These are phyloP conservation scores for Lavandula angustifolia DNA, from an alignment of 257 asterid species.

Conservation along the genomic window DNA sequence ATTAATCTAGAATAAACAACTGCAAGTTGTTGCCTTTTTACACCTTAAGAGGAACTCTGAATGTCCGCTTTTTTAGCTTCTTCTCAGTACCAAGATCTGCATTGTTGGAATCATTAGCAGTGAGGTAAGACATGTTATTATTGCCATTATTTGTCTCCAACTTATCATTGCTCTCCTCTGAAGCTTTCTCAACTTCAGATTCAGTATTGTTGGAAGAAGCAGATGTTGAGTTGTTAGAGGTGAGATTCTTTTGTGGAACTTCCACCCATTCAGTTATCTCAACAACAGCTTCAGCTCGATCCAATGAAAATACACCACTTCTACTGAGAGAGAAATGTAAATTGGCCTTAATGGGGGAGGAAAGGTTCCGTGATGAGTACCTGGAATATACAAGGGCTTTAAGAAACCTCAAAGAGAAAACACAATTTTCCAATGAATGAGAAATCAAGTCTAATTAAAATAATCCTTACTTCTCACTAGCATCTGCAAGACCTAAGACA, in stretches of 20 bases:
- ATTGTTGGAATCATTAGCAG: conserved; percentile 47
- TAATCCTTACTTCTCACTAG: conserved; percentile 68
- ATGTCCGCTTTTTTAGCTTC: conserved; percentile 89
- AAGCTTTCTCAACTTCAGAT: conserved; percentile 43
- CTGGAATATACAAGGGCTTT: conserved; percentile 39
- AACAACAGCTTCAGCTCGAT: conserved; percentile 86
- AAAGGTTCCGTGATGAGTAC: conserved; percentile 85
- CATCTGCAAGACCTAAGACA: conserved; percentile 79
- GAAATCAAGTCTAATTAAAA: conserved; percentile 29
- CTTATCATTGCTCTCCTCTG: conserved; percentile 64
- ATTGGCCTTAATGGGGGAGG: conserved; percentile 92
- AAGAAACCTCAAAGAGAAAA: conserved; percentile 29
- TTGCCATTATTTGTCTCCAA: conserved; percentile 45
- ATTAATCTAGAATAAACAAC: conserved; percentile 12
- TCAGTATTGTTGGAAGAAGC: conserved; percentile 61
- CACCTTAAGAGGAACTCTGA: conserved; percentile 91
- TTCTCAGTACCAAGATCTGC: conserved; percentile 69
- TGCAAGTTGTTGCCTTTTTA: conserved; percentile 6
- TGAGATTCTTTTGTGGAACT: conserved; percentile 80
- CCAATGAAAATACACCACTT: conserved; percentile 85
- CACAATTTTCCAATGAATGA: conserved; percentile 15
- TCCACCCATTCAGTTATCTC: conserved; percentile 99
- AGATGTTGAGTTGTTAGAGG: conserved; percentile 79
- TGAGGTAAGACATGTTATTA: conserved; percentile 45
- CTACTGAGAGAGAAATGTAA: conserved; percentile 94